Evolutionary conservation across 257 asterid genomes (phyloP).

Genomic region (Solanum lycopersicoides): DNA sequence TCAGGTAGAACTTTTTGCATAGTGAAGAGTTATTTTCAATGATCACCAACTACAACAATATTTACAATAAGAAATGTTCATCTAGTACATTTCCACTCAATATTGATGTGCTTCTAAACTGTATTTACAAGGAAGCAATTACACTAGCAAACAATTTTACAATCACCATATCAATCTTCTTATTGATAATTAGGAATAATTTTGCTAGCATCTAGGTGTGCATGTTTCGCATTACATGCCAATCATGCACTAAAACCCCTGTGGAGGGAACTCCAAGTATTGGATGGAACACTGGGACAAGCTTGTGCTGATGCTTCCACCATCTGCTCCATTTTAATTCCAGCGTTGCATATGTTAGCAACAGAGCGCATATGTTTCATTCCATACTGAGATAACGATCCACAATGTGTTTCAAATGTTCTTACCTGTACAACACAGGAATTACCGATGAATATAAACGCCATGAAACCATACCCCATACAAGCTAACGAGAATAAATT

Average conservation of each 20-base stretch:
- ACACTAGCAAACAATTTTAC: not conserved
- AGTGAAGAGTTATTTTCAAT: not conserved
- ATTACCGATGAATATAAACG: not conserved
- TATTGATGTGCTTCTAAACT: not conserved
- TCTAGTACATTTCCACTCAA: not conserved
- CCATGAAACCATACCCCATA: not conserved
- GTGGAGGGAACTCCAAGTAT: constrained; percentile 70
- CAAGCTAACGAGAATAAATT: not conserved
- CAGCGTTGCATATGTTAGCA: constrained; percentile 86
- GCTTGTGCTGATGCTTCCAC: constrained; percentile 80
- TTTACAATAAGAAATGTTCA: not conserved
- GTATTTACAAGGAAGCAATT: not conserved
- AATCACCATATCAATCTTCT: not conserved
- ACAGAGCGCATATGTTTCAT: constrained; percentile 93
- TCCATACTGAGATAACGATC: constrained; percentile 87
- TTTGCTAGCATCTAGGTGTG: not conserved
- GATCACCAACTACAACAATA: not conserved
- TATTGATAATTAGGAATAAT: not conserved
- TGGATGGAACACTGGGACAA: constrained; percentile 58
- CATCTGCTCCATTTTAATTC: constrained; percentile 59
- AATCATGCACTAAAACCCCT: constrained; percentile 83
- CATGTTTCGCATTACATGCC: not conserved
- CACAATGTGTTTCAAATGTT: constrained; percentile 70
- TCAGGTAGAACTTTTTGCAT: not conserved
- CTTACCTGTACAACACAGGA: constrained; percentile 36